phyloP scores from a whole-genome alignment of 1,284 basidiomycete species.

The Melampsora larici-populina region DNA sequence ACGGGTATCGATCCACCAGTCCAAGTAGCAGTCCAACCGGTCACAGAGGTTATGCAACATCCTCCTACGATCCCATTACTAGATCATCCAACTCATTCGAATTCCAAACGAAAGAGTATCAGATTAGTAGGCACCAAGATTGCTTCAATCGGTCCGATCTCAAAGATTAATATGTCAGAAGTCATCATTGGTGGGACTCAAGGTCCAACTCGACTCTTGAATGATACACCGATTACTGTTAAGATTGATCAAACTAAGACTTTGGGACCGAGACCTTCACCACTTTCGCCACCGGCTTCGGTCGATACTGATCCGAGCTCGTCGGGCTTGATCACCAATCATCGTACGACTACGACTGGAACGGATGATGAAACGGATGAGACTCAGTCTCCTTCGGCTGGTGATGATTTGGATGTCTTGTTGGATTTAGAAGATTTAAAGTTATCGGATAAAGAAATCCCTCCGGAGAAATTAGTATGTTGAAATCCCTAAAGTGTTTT shows the following conservation, averaged over 20 bases:
- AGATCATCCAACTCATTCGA: slow-evolving; percentile 26
- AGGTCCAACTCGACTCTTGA: slow-evolving; percentile 1
- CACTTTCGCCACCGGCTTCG: slow-evolving; percentile 21
- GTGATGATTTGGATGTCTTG: slow-evolving; percentile 76
- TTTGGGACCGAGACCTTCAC: slow-evolving; percentile 4
- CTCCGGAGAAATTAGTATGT: slow-evolving; percentile 80
- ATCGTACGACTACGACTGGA: no score
- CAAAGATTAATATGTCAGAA: slow-evolving; percentile 34
- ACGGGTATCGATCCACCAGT: neutral
- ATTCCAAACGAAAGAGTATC: slow-evolving; percentile 14
- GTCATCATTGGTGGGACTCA: slow-evolving; percentile 12
- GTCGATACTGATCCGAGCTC: slow-evolving; percentile 79
- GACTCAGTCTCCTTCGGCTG: neutral
- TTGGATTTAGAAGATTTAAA: slow-evolving; percentile 89
- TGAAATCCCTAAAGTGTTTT: neutral
- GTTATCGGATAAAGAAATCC: slow-evolving; percentile 90
- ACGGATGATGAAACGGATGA: no score
- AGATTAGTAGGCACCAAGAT: slow-evolving; percentile 40
- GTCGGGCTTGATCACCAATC: no score
- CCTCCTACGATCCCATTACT: slow-evolving; percentile 40
- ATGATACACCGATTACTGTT: neutral
- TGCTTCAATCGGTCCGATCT: slow-evolving; percentile 34
- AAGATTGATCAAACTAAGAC: neutral
- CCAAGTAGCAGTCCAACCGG: neutral
- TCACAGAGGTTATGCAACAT: slow-evolving; percentile 7